Conservation (phyloP, 257 asterid species). For the Craterostigma plantagineum region DNA sequence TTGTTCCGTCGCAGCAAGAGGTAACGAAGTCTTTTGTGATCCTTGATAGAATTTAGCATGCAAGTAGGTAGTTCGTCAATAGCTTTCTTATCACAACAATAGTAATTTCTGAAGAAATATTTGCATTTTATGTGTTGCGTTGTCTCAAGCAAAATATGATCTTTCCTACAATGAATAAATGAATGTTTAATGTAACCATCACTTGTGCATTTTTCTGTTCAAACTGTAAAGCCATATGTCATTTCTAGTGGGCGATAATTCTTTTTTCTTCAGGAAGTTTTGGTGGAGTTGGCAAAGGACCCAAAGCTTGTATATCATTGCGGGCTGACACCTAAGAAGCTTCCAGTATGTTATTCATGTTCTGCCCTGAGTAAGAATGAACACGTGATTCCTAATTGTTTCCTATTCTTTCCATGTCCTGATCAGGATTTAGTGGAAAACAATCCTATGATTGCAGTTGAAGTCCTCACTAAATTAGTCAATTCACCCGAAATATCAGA, state of each 20-base stretch:
- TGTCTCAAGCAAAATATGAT: too few species aligned
- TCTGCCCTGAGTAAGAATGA: not conserved
- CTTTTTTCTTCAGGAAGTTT: slow-evolving; percentile 40
- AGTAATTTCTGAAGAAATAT: too few species aligned
- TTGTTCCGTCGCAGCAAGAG: slow-evolving; percentile 84
- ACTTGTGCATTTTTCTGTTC: too few species aligned
- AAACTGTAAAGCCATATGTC: too few species aligned
- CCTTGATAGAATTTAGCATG: too few species aligned
- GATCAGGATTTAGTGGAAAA: slow-evolving; percentile 88
- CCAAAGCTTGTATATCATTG: slow-evolving; percentile 95
- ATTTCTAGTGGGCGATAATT: too few species aligned
- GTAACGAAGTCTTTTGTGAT: slow-evolving; percentile 15
- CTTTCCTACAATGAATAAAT: too few species aligned
- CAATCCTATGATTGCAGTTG: slow-evolving; percentile 92
- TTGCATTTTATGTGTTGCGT: too few species aligned
- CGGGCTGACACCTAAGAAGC: slow-evolving; percentile 85
- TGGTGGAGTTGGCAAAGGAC: slow-evolving; percentile 68
- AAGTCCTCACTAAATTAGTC: slow-evolving; percentile 74
- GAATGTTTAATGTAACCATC: too few species aligned
- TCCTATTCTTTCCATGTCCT: not conserved
- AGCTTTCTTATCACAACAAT: too few species aligned
- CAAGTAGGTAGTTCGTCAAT: too few species aligned
- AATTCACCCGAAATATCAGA: slow-evolving; percentile 91
- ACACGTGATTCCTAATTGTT: not conserved
- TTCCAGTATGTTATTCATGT: slow-evolving; percentile 50